Conservation (phyloP, 1,284 basidiomycete genomes). For the Tylopilus sp. region DNA sequence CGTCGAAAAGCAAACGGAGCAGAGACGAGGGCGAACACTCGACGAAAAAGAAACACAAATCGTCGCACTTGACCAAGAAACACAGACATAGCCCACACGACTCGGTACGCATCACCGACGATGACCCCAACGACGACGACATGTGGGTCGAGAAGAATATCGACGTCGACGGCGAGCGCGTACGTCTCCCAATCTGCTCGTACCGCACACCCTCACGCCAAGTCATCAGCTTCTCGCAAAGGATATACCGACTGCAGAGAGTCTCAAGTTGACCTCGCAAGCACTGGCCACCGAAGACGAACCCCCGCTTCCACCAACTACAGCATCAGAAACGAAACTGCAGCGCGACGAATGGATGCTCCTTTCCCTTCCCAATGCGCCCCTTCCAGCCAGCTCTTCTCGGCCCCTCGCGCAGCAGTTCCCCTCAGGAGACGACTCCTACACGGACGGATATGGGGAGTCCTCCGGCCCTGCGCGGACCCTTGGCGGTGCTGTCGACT, state of each 20-base stretch:
- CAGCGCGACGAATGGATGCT: constrained; percentile 92
- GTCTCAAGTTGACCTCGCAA: constrained; percentile 64
- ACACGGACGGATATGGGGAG: constrained; percentile 74
- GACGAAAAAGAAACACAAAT: constrained; percentile 46
- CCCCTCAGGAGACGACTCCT: constrained; percentile 43
- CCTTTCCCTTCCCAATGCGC: constrained; percentile 38
- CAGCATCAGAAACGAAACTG: constrained; percentile 46
- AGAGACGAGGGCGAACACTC: constrained; percentile 38
- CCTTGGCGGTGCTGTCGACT: constrained; percentile 62
- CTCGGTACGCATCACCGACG: constrained; percentile 47
- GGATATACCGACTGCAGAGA: constrained; percentile 76
- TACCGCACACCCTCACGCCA: constrained; percentile 4
- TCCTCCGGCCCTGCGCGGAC: constrained; percentile 45
- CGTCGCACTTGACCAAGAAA: constrained; percentile 38
- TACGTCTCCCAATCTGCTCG: constrained; percentile 36
- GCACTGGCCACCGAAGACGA: constrained; percentile 43
- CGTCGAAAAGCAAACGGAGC: constrained; percentile 35
- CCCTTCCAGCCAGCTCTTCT: constrained; percentile 26
- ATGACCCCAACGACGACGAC: constrained; percentile 60
- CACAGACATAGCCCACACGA: constrained; percentile 31
- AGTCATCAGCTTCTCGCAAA: constrained; percentile 53
- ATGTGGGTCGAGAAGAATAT: constrained; percentile 89
- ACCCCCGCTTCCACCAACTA: constrained; percentile 43
- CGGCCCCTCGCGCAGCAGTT: constrained; percentile 25
- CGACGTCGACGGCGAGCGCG: constrained; percentile 69